Evolutionary conservation across 331 rosid species (phyloP).

Genomic region (Spiraea crenata): DNA sequence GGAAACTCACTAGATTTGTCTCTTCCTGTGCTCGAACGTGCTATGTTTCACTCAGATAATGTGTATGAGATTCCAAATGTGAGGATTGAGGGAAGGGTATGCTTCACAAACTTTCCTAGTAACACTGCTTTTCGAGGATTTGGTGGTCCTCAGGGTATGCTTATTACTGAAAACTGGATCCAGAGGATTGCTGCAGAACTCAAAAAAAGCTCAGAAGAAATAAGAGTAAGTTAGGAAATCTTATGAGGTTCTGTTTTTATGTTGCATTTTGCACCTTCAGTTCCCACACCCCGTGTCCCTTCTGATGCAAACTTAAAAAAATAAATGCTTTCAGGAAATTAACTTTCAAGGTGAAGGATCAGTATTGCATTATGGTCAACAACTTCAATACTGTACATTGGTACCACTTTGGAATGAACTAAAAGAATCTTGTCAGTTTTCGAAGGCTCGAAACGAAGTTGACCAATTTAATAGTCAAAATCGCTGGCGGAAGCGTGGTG

Average conservation of each 20-base stretch:
- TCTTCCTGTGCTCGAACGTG: constrained; percentile 86
- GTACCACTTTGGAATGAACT: constrained; percentile 71
- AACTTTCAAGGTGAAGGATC: constrained; percentile 95
- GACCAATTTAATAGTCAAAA: constrained; percentile 61
- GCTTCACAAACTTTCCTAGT: constrained; percentile 85
- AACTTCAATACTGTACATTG: constrained; percentile 69
- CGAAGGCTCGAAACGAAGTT: constrained; percentile 63
- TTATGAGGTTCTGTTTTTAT: constrained; percentile 3
- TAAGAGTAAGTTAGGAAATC: constrained; percentile 48
- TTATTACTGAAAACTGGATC: constrained; percentile 91
- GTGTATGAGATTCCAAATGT: constrained; percentile 94
- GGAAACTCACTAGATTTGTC: constrained; percentile 93
- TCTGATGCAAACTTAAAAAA: constrained; percentile 25
- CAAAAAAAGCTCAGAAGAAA: constrained; percentile 78
- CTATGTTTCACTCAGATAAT: constrained; percentile 91
- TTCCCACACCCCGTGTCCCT: constrained; percentile 14
- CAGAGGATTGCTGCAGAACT: constrained; percentile 82
- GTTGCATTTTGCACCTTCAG: constrained; percentile 16
- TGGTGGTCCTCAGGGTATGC: constrained; percentile 99
- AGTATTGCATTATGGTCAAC: constrained; percentile 73
- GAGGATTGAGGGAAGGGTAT: constrained; percentile 73
- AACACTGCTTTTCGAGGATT: constrained; percentile 97
- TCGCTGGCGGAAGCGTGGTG: constrained; percentile 92
- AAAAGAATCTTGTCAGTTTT: constrained; percentile 66
- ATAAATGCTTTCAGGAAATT: constrained; percentile 53